These are phyloP conservation scores for Trypanosoma brucei DNA, from an alignment of 208 protist genomes.

Conservation along the genomic window DNA sequence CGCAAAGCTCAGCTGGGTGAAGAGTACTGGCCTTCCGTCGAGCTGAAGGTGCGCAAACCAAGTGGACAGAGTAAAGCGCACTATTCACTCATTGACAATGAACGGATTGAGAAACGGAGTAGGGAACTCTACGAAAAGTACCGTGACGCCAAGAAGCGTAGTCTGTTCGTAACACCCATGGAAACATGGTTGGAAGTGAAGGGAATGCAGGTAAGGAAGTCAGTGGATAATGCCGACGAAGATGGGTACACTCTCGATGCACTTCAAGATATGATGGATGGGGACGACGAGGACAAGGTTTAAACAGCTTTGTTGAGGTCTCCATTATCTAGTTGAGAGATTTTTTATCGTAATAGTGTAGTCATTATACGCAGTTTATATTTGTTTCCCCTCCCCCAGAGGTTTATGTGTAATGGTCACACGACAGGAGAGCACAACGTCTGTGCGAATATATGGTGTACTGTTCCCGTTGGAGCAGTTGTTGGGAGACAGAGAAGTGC, in stretches of 20 bases:
- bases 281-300: conserved; percentile 17
- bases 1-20: conserved; percentile 81
- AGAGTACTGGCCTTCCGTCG: conserved; percentile 88
- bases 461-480: too few relatives aligned
- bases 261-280: conserved; percentile 41
- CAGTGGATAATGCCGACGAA: conserved; percentile 45
- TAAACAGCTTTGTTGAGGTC: not conserved
- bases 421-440: too few relatives aligned
- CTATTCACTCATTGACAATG: conserved; percentile 83
- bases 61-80: conserved; percentile 84
- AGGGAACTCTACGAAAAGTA: conserved; percentile 78
- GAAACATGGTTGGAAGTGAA: conserved; percentile 85
- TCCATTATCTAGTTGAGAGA: too few relatives aligned
- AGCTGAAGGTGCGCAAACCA: conserved; percentile 84
- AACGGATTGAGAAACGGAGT: conserved; percentile 77
- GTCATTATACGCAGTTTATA: too few relatives aligned
- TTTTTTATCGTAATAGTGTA: too few relatives aligned
- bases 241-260: conserved; percentile 77
- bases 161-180: conserved; percentile 86
- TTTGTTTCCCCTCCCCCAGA: too few relatives aligned
- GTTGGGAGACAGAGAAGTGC: too few relatives aligned
- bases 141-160: conserved; percentile 84
- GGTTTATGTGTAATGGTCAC: too few relatives aligned
- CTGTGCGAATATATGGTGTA: too few relatives aligned
- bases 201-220: conserved; percentile 70